Base-by-base conservation (phyloP, 2,329 filamentous ascomycete species). In the Fusarium sp. region DNA sequence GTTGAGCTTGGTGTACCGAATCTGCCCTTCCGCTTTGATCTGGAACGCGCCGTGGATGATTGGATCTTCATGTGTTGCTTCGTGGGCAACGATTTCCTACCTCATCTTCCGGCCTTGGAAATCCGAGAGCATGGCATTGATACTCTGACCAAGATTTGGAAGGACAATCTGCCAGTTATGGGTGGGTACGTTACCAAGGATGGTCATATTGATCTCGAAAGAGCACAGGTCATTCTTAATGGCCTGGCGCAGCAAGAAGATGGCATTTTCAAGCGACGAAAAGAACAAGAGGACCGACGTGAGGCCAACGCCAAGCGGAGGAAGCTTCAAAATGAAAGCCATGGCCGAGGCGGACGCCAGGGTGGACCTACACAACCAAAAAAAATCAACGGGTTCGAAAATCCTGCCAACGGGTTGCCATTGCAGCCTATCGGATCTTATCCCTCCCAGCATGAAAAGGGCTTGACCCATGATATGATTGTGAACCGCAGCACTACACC, bases 11-110 rank as follows among this genome's bases (percentile, higher is more conserved):
- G 90, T 70, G 88, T 97, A 31, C 89, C 92, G 15, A 85, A 88
- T 52, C 85, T 97, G 65, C 88, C 89, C 2, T 98, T 98, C 77
- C 85, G 86, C 50, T 98, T 96, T 76, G 93, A 99, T 73, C 82
- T 99, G 39, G 95, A 99, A 77, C 88, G 95, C 65, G 93, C 93
- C 23, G 85, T 98, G 56, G 95, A 98, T 76, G 94, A 98, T 73
- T 98, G 94, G 95, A 92, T 98, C 13, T 98, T 98, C 75, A 95
- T 98, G 88, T 98, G 94, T 78, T 98, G 96, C 79, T 98, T 98
- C 74, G 94, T 98, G 53, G 94, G 94, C 66, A 99, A 99, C 76
- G 96, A 99, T 80, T 99, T 99, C 79, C 79, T 99, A 67, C 95
- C 95, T 46, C 95, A 99, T 82, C 81, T 99, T 55, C 95, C 95